A percentile compares a stretch with the other conserved stretches of the same genome.
These are phyloP conservation scores for Cytospora paraplurivora DNA, from an alignment of 2,329 filamentous ascomycete species.

Conservation along the genomic window DNA sequence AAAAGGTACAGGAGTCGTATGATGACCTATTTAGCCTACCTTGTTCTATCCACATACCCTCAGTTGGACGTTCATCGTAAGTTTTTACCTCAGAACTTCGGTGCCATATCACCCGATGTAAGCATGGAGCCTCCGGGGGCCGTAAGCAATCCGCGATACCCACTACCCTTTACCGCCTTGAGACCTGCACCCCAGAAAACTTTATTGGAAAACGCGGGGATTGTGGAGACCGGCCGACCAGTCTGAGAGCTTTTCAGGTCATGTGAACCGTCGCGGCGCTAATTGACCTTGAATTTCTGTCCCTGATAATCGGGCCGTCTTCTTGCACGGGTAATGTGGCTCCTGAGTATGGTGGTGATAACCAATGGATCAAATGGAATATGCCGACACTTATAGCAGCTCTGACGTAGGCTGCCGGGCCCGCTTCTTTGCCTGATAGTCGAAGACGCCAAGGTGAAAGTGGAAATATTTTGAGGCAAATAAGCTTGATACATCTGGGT, in stretches of 20 bases:
- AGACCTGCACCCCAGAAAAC: conserved; percentile 15
- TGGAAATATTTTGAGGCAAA: no score
- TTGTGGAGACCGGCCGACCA: conserved; percentile 12
- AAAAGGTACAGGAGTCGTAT: no score
- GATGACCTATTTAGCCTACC: no score
- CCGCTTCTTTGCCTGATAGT: no score
- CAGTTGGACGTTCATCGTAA: neutral
- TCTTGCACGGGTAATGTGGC: neutral
- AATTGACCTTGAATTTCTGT: neutral
- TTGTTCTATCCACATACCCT: no score
- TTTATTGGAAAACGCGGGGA: conserved; percentile 14
- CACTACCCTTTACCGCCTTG: neutral
- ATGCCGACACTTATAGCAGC: no score
- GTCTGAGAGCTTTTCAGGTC: neutral
- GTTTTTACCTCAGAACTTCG: neutral
- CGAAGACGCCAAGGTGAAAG: no score
- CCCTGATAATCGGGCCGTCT: conserved; percentile 10
- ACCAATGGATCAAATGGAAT: neutral
- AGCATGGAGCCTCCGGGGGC: neutral
- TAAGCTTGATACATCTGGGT: no score
- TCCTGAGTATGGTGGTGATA: neutral
- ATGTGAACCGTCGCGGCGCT: conserved; percentile 9
- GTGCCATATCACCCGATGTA: neutral
- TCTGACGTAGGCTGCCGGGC: no score
- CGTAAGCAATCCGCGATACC: neutral